Base-by-base conservation (phyloP, 306 rosid genomes). In the Prunus kanzakura region DNA sequence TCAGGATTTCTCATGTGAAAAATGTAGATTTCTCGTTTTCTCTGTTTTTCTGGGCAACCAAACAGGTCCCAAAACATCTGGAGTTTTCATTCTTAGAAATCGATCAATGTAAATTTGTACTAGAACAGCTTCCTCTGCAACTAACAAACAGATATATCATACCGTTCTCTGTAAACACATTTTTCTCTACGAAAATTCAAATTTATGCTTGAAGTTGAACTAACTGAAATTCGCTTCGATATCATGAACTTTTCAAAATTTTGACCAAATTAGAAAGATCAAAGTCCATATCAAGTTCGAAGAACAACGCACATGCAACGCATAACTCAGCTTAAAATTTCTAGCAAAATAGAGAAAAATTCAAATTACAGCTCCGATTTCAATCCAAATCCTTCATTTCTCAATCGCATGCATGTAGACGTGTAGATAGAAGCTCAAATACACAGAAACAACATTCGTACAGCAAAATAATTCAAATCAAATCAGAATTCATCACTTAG, bases 261-360 rank as follows among this genome's bases (percentile, higher is more conserved):
- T 19, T 30, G 50, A 16, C 3, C 9, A 10, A 73, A 2, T 11
- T 11, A 30, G n/a, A 30, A 15, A 11, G 11, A 29, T 15, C 63
- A 4, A 18, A 23, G 52, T 70, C 75, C 15, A 65, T 69, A 79
- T 74, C 69, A 66, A 77, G 67, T 14, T 77, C 66, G n/a, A 57
- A 66, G 67, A 70, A 56, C 54, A 49, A 49, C 54, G 14, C 19
- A 68, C 25, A 13, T 3, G 16, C 29, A 18, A 35, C 22, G 30
- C 16, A 18, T 14, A 6, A 38, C 7, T 38, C 43, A 57, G 49
- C 67, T 68, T 41, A 68, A 63, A 54, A 43, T 29, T 58, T 60
- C 38, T 41, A 64, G 66, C n/a, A 29, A 62, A 61, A 29, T 30
- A 22, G 22, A 8, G 23, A 4, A 38, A 67, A 51, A 77, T 69